Evolutionary conservation across 1,284 basidiomycete species (phyloP).

Genomic region (Vanrija pseudolonga): DNA sequence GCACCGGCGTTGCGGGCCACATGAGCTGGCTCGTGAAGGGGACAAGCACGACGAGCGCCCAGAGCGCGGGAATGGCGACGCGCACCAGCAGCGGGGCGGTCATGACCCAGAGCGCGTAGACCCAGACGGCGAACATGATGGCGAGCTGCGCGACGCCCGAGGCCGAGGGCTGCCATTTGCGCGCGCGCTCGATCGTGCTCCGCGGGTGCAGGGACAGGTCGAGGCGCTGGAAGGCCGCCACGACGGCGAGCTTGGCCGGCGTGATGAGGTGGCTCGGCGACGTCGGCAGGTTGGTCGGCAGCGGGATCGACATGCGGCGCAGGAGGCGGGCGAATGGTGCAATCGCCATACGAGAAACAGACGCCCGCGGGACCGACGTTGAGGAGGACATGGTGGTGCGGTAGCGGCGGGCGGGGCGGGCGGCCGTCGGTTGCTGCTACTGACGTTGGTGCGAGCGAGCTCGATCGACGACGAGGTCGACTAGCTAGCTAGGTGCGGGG

Average conservation of each 20-base stretch:
- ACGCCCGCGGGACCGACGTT: slow-evolving; percentile 15
- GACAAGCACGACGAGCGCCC: slow-evolving; percentile 65
- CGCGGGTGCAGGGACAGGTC: slow-evolving; percentile 71
- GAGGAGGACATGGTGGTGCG: not conserved
- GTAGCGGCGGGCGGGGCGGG: not conserved
- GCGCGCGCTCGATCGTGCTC: slow-evolving; percentile 63
- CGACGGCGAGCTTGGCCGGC: slow-evolving; percentile 35
- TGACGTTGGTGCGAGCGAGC: not conserved
- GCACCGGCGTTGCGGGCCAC: slow-evolving; percentile 79
- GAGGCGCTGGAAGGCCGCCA: slow-evolving; percentile 54
- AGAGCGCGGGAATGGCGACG: slow-evolving; percentile 73
- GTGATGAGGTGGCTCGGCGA: slow-evolving; percentile 27
- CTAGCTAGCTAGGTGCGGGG: not conserved
- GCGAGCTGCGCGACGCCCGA: slow-evolving; percentile 61
- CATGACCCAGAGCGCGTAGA: slow-evolving; percentile 78
- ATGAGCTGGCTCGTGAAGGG: slow-evolving; percentile 92
- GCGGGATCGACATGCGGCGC: slow-evolving; percentile 23
- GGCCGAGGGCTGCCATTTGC: slow-evolving; percentile 59
- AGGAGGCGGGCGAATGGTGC: slow-evolving; percentile 30
- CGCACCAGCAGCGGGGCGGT: slow-evolving; percentile 61
- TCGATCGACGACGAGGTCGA: not conserved
- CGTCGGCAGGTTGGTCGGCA: slow-evolving; percentile 25
- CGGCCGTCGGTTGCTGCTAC: not conserved
- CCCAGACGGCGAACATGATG: slow-evolving; percentile 58
- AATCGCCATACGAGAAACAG: slow-evolving; percentile 36